Base-by-base conservation (phyloP, 1,284 basidiomycete species). In the Moesziomyces parantarcticus region DNA sequence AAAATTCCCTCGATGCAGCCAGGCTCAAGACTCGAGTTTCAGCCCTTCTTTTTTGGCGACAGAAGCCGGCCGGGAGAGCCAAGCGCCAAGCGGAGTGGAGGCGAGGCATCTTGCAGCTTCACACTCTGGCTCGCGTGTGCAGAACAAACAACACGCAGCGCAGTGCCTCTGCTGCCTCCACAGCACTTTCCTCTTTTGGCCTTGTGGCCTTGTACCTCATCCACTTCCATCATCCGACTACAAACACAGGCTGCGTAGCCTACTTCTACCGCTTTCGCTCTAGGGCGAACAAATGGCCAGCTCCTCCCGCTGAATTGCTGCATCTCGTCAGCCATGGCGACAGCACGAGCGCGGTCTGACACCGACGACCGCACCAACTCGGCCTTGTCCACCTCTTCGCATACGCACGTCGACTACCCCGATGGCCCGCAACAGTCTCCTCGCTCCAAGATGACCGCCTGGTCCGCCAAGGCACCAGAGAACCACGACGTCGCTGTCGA, bases 391-490 rank as follows among this genome's bases (percentile, higher is more conserved):
- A 68, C 56, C 21, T 68, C 65, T 2, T 68, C 65, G 7, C 65
- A 68, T 7, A 68, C 65, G 1, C 65, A 68, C 22, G 59, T 68
- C 40, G 65, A 68, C 25, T 44, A 11, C n/a, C 43, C 34, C 44
- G 48, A 62, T 50, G 47, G 20, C 3, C 25, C 21, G 3, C 39
- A 50, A 16, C 50, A 51, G 9, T 63, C 66, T 10, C 52, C 57
- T 13, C 60, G 25, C 5, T 25, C 56, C n/a, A 64, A 70, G 39
- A 55, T 55, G 36, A 44, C 23, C 3, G 47, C 42, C 16, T 55
- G 44, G 45, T 46, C 53, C 32, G 23, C 43, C 2, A 54, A 50
- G 20, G 45, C 14, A 0, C 45, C 53, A 16, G 47, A 47, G 14
- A 18, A 41, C 4, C 7, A 50, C 14, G 58, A 8, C 2, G 43